Base-by-base conservation (phyloP, 2,329 filamentous ascomycete genomes). In the Xylaria sp. region DNA sequence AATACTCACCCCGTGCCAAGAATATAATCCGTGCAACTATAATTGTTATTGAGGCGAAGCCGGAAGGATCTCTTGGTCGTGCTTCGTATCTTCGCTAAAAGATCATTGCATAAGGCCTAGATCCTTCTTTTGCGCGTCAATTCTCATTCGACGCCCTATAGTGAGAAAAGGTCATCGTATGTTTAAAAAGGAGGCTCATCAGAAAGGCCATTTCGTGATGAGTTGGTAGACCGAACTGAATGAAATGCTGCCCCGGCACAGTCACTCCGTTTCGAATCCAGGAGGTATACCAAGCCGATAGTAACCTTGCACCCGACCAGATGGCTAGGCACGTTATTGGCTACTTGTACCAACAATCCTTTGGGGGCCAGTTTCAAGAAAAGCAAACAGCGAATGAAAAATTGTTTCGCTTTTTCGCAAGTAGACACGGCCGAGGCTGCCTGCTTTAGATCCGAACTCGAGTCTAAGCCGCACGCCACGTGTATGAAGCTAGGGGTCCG, bases 281-380 rank as follows among this genome's bases (percentile, higher is more conserved):
- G 32, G 12, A 36, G 14, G 55, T 27, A 24, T 39, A 19, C 21
- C 7, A n/a, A 45, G 45, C 34, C 39, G 19, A 24, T 24, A 53
- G 55, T 19, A 39, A 36, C 34, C 24, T 61, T 45, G 4, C 21
- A 42, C 14, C 54, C 47, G 19, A 11, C 27, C 21, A 8, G 45
- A 30, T 47, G 30, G 45, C 30, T 59, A 27, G 42, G 2, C 19
- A 19, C 32, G 51, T 39, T 45, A 50, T 51, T 32, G 39, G 24
- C 24, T 4, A 32, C 39, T 51, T 17, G 34, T 9, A 54, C 14
- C 19, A 30, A 19, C 27, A 30, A 19, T n/a, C n/a, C 5, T 17
- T 68, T 65, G 57, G 61, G 61, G 65, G 61, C 56, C 12, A 27
- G 61, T 65, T 39, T 61, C 65, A 65, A 8, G 32, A 39, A 21